Evolutionary conservation across 192 early-diverging fungal species (phyloP).

Genomic region (Umbelopsis vinacea): DNA sequence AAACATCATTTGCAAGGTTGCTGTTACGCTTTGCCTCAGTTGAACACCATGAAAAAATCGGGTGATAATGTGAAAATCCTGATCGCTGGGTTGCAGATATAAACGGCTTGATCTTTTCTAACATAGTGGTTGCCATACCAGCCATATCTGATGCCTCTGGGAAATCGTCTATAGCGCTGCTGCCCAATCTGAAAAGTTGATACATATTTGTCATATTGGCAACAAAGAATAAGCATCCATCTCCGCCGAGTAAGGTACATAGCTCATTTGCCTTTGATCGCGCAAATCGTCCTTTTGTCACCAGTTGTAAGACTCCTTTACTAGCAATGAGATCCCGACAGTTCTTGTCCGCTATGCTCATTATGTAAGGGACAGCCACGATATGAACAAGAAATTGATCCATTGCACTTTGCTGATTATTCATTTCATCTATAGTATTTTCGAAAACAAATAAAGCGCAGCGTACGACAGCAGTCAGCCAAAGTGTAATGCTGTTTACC

Average conservation of each 20-base stretch:
- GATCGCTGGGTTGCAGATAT: background rate
- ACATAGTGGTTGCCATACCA: background rate
- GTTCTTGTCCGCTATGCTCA: background rate
- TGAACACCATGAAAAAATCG: slow-evolving; percentile 40
- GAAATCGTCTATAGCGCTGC: background rate
- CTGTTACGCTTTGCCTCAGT: background rate
- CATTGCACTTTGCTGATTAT: background rate
- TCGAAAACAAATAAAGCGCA: background rate
- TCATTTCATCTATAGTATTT: background rate
- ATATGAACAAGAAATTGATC: background rate
- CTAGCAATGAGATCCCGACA: background rate
- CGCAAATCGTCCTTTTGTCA: background rate
- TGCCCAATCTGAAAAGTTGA: background rate
- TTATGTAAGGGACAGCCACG: slow-evolving; percentile 1
- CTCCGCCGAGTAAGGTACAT: slow-evolving; percentile 17
- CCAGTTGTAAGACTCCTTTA: background rate
- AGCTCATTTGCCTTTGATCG: background rate
- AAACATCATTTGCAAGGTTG: slow-evolving; percentile 17
- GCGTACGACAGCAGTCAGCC: background rate
- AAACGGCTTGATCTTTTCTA: background rate
- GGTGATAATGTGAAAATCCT: slow-evolving; percentile 32
- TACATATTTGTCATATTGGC: slow-evolving; percentile 34
- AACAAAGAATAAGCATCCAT: slow-evolving; percentile 36
- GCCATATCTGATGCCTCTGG: background rate
- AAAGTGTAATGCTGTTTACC: slow-evolving; percentile 5